Conservation (phyloP, 148 eudicot genomes). For the Diospyros kaki region DNA sequence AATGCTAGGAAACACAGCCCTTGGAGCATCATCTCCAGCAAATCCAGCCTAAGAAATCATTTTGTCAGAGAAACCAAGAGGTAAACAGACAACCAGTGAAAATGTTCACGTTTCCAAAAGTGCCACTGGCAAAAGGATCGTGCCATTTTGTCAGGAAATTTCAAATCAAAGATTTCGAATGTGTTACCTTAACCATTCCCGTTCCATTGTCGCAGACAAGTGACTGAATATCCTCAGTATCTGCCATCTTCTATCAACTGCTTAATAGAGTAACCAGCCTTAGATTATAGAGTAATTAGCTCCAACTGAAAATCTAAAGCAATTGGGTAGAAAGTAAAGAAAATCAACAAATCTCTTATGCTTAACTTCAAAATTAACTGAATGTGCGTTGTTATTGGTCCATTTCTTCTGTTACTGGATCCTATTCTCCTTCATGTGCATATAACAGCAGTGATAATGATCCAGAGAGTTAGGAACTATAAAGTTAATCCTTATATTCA, state of each 20-base stretch:
- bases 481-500: too few species aligned
- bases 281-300: background rate
- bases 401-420: too few species aligned
- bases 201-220: constrained; percentile 71
- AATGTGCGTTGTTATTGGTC: too few species aligned
- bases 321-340: background rate
- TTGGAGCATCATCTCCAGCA: constrained; percentile 68
- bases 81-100: background rate
- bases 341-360: too few species aligned
- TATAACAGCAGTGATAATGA: too few species aligned
- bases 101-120: background rate
- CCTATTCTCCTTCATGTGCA: too few species aligned
- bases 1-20: constrained; percentile 60
- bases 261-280: constrained; percentile 7
- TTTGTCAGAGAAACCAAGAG: background rate
- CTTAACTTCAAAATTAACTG: too few species aligned
- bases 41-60: constrained; percentile 44
- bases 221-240: constrained; percentile 59
- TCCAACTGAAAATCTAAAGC: background rate
- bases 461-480: too few species aligned
- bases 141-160: background rate
- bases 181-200: constrained; percentile 48
- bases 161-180: background rate
- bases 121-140: background rate
- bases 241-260: constrained; percentile 46